Percentiles rank a stretch among this genome's conserved stretches.
Conservation (phyloP, 2,329 filamentous ascomycete genomes). For the Aspergillus costaricaensis region DNA sequence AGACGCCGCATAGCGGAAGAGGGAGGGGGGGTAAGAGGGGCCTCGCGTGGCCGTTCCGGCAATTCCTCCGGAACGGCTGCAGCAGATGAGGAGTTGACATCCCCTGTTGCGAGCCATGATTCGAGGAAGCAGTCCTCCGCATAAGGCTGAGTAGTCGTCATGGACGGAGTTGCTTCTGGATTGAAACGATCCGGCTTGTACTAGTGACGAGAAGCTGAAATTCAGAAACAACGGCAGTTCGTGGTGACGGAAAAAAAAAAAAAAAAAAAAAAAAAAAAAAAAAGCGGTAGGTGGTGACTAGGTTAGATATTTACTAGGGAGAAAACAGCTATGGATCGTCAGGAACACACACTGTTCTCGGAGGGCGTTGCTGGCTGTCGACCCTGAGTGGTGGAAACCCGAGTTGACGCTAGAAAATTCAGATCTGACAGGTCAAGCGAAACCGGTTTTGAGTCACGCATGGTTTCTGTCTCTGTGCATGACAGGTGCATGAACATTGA, state of each 20-base stretch:
- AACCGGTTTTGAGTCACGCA: not conserved
- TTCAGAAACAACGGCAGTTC: not conserved
- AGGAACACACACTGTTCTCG: slow-evolving; percentile 1
- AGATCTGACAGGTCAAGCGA: not conserved
- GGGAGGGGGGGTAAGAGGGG: not conserved
- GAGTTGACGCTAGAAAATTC: not conserved
- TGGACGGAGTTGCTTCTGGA: not conserved
- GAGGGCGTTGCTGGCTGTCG: not conserved
- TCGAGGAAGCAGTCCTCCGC: not conserved
- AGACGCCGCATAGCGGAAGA: too few relatives aligned
- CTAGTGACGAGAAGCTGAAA: not conserved
- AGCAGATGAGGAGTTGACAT: not conserved
- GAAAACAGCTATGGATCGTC: not conserved
- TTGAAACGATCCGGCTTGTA: not conserved
- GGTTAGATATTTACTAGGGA: not conserved
- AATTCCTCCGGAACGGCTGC: not conserved
- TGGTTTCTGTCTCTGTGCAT: too few relatives aligned
- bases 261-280: too few relatives aligned
- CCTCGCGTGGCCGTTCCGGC: not conserved
- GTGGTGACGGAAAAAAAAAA: not conserved
- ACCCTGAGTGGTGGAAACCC: not conserved
- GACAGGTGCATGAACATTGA: too few relatives aligned
- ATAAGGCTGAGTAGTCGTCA: not conserved
- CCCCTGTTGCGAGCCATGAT: not conserved
- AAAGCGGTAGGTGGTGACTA: not conserved